Evolutionary conservation across 345 rosid genomes (phyloP).

Genomic region (Moricandia arvensis): DNA sequence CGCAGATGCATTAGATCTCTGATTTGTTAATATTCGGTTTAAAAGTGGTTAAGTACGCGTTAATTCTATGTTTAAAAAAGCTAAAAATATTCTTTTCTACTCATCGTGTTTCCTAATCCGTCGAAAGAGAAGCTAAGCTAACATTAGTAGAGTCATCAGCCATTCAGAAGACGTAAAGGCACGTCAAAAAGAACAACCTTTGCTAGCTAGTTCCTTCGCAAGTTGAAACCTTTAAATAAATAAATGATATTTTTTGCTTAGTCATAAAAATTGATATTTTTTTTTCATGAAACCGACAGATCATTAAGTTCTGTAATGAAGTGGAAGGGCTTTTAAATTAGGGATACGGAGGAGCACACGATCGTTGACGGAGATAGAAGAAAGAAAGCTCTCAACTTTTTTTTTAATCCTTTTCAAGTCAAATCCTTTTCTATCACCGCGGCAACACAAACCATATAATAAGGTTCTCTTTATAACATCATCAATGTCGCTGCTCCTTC

Average conservation of each 20-base stretch:
- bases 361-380: slow-evolving; percentile 1
- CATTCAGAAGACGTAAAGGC: neutral
- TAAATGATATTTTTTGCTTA: neutral
- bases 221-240: neutral
- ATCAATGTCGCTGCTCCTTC: neutral
- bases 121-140: neutral
- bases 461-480: no score
- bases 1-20: no score
- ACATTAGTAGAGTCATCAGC: neutral
- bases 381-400: neutral
- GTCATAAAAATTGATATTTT: neutral
- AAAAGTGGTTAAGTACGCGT: neutral
- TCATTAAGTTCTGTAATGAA: neutral
- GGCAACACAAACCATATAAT: no score
- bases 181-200: neutral
- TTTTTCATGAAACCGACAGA: neutral
- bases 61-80: neutral
- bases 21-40: neutral
- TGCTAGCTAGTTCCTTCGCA: neutral
- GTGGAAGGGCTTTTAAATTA: neutral
- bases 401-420: neutral
- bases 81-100: neutral
- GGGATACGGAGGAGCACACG: neutral
- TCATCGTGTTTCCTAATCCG: neutral
- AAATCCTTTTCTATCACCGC: neutral